phyloP scores from a whole-genome alignment of 345 rosid species.

The Melastoma malabathricum region DNA sequence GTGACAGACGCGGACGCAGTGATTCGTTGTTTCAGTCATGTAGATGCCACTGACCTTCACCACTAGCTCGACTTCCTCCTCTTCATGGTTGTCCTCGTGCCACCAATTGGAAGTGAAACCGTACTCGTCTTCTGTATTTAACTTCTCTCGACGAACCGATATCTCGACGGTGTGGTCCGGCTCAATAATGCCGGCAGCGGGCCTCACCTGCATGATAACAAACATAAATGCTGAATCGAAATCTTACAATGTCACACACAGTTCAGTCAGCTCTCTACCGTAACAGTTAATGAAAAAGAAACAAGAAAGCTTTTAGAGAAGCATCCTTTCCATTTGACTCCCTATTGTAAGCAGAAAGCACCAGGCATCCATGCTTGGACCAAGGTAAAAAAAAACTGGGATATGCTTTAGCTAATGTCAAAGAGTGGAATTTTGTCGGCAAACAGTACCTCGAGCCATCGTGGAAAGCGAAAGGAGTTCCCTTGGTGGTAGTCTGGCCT shows the following conservation, averaged over 20 bases:
- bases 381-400: no score
- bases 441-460: constrained; percentile 83
- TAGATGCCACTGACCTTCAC: constrained; percentile 53
- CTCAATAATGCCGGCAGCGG: constrained; percentile 65
- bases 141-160: constrained; percentile 68
- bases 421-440: not conserved
- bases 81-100: constrained; percentile 68
- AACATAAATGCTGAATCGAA: not conserved
- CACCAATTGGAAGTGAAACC: constrained; percentile 80
- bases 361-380: not conserved
- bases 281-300: no score
- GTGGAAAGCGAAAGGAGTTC: constrained; percentile 69
- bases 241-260: no score
- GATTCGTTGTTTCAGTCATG: constrained; percentile 40
- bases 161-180: constrained; percentile 48
- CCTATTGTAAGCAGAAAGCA: no score
- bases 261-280: no score
- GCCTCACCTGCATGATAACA: constrained; percentile 46
- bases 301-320: no score
- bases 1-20: constrained; percentile 63
- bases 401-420: no score
- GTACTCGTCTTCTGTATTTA: constrained; percentile 66
- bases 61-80: constrained; percentile 64
- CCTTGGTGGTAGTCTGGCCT: constrained; percentile 36
- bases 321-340: no score